phyloP scores from a whole-genome alignment of 148 eudicot genomes.

The Chenopodium quinoa region DNA sequence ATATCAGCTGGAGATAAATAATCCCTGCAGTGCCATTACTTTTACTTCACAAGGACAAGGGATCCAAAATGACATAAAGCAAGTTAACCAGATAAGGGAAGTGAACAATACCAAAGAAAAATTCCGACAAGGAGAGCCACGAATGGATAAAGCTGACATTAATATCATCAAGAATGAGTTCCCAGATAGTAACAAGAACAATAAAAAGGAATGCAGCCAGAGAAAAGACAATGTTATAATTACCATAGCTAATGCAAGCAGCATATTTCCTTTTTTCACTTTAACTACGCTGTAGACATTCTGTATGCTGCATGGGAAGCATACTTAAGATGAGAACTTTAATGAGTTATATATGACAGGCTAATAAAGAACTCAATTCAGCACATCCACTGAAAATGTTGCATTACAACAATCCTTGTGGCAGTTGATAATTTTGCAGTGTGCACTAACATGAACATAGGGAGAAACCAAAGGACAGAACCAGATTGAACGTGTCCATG shows the following conservation, averaged over 20 bases:
- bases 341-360: conserved; percentile 2
- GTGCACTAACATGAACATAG: background rate
- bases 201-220: background rate
- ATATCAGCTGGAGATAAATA: conserved; percentile 74
- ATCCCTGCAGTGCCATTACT: conserved; percentile 55
- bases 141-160: conserved; percentile 78
- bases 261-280: conserved; percentile 81
- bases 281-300: conserved; percentile 70
- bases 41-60: conserved; percentile 3
- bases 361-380: background rate
- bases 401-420: background rate
- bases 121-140: conserved; percentile 74
- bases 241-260: conserved; percentile 95
- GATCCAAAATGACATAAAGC: conserved; percentile 9
- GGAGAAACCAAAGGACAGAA: background rate
- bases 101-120: conserved; percentile 56
- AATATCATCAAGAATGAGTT: conserved; percentile 14
- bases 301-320: conserved; percentile 53
- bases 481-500: background rate
- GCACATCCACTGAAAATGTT: conserved; percentile 8
- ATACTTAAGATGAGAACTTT: conserved; percentile 14
- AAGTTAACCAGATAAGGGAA: background rate
- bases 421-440: background rate
- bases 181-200: background rate
- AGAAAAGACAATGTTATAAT: background rate